Conservation (phyloP, 2,329 filamentous ascomycete genomes). For the Hypoxylon sp. region DNA sequence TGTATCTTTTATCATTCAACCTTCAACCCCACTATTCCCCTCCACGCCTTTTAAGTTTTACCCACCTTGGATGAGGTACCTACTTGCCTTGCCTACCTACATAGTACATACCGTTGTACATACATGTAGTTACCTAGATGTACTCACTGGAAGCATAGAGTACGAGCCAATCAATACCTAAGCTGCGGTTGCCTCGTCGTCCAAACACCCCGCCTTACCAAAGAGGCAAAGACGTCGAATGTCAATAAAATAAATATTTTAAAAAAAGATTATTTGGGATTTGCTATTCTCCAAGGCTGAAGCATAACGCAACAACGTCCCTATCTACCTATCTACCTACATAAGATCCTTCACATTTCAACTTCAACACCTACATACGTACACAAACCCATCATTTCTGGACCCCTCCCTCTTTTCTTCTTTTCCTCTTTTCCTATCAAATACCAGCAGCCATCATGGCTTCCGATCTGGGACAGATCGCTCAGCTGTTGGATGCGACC, state of each 20-base stretch:
- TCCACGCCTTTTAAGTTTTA: constrained; percentile 1
- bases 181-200: constrained; percentile 31
- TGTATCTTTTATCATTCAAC: neutral
- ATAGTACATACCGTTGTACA: too few species aligned
- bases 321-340: too few species aligned
- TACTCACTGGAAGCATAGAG: neutral
- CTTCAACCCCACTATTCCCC: constrained; percentile 21
- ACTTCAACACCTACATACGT: constrained; percentile 1
- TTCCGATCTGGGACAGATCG: constrained; percentile 67
- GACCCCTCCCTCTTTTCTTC: neutral
- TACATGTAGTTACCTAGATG: too few species aligned
- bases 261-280: too few species aligned
- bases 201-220: constrained; percentile 5
- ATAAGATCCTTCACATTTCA: too few species aligned
- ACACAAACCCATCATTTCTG: neutral
- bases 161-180: neutral
- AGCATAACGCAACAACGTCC: too few species aligned
- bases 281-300: too few species aligned
- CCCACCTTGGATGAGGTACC: neutral
- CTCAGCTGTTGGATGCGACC: constrained; percentile 88
- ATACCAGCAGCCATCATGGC: constrained; percentile 56
- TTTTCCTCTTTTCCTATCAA: constrained; percentile 7
- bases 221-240: constrained; percentile 18
- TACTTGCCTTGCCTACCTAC: too few species aligned
- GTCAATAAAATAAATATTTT: constrained; percentile 34